Evolutionary conservation across 805 yeast genomes (phyloP).

Genomic region (Saturnispora saitoi): DNA sequence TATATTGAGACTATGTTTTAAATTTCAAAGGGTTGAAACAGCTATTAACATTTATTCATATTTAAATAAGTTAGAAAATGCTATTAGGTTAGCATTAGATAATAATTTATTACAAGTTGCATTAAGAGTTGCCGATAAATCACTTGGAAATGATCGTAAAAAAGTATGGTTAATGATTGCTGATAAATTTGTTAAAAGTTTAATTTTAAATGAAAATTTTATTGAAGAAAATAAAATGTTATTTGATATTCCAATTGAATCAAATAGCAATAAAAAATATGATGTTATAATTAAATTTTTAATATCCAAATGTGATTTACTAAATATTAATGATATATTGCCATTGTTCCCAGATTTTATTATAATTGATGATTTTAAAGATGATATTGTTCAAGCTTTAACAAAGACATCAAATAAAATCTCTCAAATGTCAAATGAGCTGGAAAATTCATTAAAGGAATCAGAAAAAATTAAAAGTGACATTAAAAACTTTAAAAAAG

Average conservation of each 20-base stretch:
- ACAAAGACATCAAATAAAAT: slow-evolving; percentile 64
- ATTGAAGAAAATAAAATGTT: slow-evolving; percentile 17
- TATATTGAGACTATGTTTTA: slow-evolving; percentile 63
- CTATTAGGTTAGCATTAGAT: slow-evolving; percentile 64
- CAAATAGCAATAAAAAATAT: slow-evolving; percentile 6
- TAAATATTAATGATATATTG: slow-evolving; percentile 71
- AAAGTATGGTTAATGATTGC: slow-evolving; percentile 67
- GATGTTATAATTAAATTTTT: slow-evolving; percentile 29
- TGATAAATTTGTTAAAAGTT: slow-evolving; percentile 34
- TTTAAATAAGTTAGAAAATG: slow-evolving; percentile 67
- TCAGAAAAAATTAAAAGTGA: slow-evolving; percentile 51
- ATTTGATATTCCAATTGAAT: slow-evolving; percentile 7
- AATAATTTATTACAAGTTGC: slow-evolving; percentile 53
- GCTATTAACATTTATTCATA: slow-evolving; percentile 69
- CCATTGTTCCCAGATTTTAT: slow-evolving; percentile 81
- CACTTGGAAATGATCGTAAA: slow-evolving; percentile 43
- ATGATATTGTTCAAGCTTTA: slow-evolving; percentile 72
- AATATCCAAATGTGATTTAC: slow-evolving; percentile 37
- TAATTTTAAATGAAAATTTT: slow-evolving; percentile 23
- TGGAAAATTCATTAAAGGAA: slow-evolving; percentile 61
- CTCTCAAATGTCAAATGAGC: slow-evolving; percentile 58
- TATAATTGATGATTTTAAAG: slow-evolving; percentile 73
- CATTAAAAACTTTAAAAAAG: slow-evolving; percentile 39
- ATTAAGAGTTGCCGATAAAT: slow-evolving; percentile 46
- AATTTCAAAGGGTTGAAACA: slow-evolving; percentile 47